A percentile compares a stretch with the other conserved stretches of the same genome.
Evolutionary conservation across 2,329 filamentous ascomycete species (phyloP).

Genomic region (Coccinonectria pachysandricola): DNA sequence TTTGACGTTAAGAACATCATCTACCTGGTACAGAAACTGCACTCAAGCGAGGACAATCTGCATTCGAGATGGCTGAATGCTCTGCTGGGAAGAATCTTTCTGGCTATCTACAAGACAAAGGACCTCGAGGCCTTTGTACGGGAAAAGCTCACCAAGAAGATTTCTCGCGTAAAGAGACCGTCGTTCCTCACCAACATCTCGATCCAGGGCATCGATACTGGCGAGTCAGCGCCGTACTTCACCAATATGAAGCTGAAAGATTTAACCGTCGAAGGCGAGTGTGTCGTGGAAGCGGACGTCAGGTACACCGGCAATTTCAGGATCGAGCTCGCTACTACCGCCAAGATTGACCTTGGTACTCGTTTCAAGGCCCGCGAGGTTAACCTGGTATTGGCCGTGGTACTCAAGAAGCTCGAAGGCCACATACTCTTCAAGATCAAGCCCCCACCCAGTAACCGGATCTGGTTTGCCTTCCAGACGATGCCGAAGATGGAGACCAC

Average conservation of each 20-base stretch:
- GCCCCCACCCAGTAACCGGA: slow-evolving; percentile 83
- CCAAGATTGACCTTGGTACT: slow-evolving; percentile 78
- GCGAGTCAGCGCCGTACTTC: slow-evolving; percentile 76
- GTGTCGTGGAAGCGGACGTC: slow-evolving; percentile 76
- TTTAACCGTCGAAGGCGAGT: slow-evolving; percentile 83
- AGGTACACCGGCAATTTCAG: slow-evolving; percentile 83
- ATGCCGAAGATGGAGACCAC: slow-evolving; percentile 88
- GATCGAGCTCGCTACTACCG: slow-evolving; percentile 84
- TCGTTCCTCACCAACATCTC: slow-evolving; percentile 77
- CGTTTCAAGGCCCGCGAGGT: slow-evolving; percentile 88
- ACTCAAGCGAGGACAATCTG: slow-evolving; percentile 82
- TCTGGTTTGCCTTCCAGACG: slow-evolving; percentile 95
- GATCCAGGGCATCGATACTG: slow-evolving; percentile 76
- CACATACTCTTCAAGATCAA: slow-evolving; percentile 82
- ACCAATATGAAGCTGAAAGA: slow-evolving; percentile 84
- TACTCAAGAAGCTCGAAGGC: slow-evolving; percentile 75
- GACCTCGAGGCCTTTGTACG: slow-evolving; percentile 71
- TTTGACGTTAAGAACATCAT: slow-evolving; percentile 85
- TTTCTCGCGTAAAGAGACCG: slow-evolving; percentile 84
- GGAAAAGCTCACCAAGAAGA: slow-evolving; percentile 90
- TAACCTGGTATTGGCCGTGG: slow-evolving; percentile 75
- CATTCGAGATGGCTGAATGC: slow-evolving; percentile 94
- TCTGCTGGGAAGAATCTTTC: slow-evolving; percentile 75
- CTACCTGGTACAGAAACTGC: slow-evolving; percentile 76
- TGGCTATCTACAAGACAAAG: slow-evolving; percentile 76